Conservation (phyloP, 805 yeast genomes). For the Cyberlindnera suaveolens region DNA sequence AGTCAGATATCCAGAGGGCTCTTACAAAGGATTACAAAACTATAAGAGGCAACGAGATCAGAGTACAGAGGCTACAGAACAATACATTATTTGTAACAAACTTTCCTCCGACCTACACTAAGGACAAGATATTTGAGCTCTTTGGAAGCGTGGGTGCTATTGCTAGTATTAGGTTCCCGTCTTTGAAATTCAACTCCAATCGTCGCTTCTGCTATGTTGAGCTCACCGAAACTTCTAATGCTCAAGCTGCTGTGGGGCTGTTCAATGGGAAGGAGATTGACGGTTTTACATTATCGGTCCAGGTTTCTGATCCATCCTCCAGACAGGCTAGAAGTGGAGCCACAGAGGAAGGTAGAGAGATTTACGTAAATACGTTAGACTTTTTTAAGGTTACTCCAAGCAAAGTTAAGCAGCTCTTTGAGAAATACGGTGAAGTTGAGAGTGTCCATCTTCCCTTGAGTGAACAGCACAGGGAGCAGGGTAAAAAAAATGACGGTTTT, state of each 20-base stretch:
- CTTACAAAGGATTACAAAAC: slow-evolving; percentile 51
- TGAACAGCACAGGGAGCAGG: slow-evolving; percentile 15
- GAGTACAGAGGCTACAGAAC: slow-evolving; percentile 38
- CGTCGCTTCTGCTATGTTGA: slow-evolving; percentile 76
- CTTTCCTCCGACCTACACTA: slow-evolving; percentile 51
- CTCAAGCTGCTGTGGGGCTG: slow-evolving; percentile 34
- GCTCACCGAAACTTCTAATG: slow-evolving; percentile 35
- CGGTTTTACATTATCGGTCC: slow-evolving; percentile 44
- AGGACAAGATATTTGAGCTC: slow-evolving; percentile 30
- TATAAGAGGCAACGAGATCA: slow-evolving; percentile 36
- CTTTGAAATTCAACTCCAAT: slow-evolving; percentile 44
- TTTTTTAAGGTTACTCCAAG: slow-evolving; percentile 35
- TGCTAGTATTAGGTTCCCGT: slow-evolving; percentile 56
- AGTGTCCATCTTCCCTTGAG: slow-evolving; percentile 42
- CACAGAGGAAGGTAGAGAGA: slow-evolving; percentile 48
- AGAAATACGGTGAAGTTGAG: slow-evolving; percentile 47
- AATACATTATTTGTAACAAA: slow-evolving; percentile 70
- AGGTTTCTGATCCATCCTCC: slow-evolving; percentile 53
- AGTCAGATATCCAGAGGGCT: slow-evolving; percentile 47
- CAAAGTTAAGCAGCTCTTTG: slow-evolving; percentile 36
- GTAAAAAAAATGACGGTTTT: slow-evolving; percentile 47
- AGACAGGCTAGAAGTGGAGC: slow-evolving; percentile 38
- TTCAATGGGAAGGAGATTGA: slow-evolving; percentile 34
- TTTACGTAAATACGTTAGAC: slow-evolving; percentile 49
- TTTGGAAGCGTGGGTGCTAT: slow-evolving; percentile 38